Evolutionary conservation across 225 moss, liverwort and hornwort genomes (phyloP), one percentile per base, ranked within the genome.

Genomic region (Pseudoscleropodium purum): DNA sequence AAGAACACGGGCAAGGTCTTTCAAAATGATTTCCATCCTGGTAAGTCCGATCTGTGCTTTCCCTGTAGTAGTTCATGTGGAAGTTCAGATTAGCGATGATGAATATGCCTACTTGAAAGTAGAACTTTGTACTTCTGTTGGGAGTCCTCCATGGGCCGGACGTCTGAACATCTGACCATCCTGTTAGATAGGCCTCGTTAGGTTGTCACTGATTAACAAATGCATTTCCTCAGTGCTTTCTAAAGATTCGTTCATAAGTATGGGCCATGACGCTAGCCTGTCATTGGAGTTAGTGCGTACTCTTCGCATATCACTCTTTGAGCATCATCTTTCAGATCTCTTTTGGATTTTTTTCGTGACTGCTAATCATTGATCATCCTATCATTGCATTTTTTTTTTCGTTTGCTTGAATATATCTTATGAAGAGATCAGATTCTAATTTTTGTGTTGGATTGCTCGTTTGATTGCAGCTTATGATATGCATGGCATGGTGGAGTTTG

Each of bases 1-100:
- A 97, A 97, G 89, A 99, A 99, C 75, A 99, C 99, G 49, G 99
- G 99, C 89, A 99, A 99, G 94, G 97, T 99, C 84, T 99, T 99
- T 83, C 99, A 99, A 87, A 99, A 97, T 51, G 99, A 99, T 86
- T 99, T 99, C 84, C 99, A 99, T 92, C 99, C 99, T 93, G 99
- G 99, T 97, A 91, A 94, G 96, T 90, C 27, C 19, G 33, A 62
- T 76, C 61, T 36, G 60, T 67, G 39, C 65, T 72, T 78, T 77
- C 60, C 23, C 49, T 57, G 43, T 29, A 62, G 61, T 88, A 37
- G 66, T 84, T 41, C 69, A 57, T 57, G 79, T 70, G 77, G 41
- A 83, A 79, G 41, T 52, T 86, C 67, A 51, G 60, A 63, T 72
- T 82, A 86, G 39, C 14, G 70, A 57, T 62, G 76, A 76, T 69